These are phyloP conservation scores for Lactarius akahatsu DNA, from an alignment of 768 basidiomycete species.

Conservation along the genomic window DNA sequence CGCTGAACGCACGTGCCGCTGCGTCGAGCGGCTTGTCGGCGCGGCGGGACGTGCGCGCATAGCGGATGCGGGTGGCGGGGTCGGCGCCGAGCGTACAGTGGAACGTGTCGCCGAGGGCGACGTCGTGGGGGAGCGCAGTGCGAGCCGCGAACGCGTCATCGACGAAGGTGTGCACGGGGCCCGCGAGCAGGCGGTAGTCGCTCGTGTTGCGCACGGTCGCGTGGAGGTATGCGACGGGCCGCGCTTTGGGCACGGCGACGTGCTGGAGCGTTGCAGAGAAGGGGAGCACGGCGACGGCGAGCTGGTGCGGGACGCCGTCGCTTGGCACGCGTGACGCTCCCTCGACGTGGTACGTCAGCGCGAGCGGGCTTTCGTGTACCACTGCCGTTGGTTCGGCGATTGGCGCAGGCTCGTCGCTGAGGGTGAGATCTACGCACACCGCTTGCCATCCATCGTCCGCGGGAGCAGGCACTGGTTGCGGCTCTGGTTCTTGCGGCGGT, in stretches of 20 bases:
- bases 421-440: neutral
- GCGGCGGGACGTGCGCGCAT: slow-evolving; percentile 42
- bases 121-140: slow-evolving; percentile 48
- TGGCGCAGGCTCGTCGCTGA: neutral
- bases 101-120: slow-evolving; percentile 52
- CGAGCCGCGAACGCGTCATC: slow-evolving; percentile 57
- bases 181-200: slow-evolving; percentile 55
- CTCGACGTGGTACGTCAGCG: slow-evolving; percentile 52
- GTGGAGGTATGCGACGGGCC: slow-evolving; percentile 50
- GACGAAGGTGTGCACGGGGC: slow-evolving; percentile 53
- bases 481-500: neutral
- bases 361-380: slow-evolving; percentile 53
- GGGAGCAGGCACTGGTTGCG: no score
- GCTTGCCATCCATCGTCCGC: slow-evolving; percentile 1
- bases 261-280: slow-evolving; percentile 48
- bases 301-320: slow-evolving; percentile 56
- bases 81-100: slow-evolving; percentile 52
- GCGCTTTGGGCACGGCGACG: slow-evolving; percentile 50
- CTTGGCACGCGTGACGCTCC: slow-evolving; percentile 52
- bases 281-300: slow-evolving; percentile 49
- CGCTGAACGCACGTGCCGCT: slow-evolving; percentile 44
- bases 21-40: slow-evolving; percentile 30
- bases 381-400: slow-evolving; percentile 42
- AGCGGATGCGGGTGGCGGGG: slow-evolving; percentile 36
- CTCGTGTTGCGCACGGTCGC: slow-evolving; percentile 52